Conservation (phyloP, 1,284 basidiomycete species). For the Trichosporon sp. region DNA sequence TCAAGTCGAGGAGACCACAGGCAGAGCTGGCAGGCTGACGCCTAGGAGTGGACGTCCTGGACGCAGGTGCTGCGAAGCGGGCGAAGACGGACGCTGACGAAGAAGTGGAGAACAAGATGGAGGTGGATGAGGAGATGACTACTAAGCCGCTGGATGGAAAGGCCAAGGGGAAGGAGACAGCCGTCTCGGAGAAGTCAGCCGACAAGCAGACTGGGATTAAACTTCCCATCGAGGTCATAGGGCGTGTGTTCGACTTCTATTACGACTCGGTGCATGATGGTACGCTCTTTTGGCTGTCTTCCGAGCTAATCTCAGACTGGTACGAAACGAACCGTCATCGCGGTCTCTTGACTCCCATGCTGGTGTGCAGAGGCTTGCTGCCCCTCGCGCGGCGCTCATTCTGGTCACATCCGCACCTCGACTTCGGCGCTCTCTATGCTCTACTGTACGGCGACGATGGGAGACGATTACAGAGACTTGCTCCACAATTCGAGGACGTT, state of each 20-base stretch:
- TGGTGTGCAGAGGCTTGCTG: not conserved
- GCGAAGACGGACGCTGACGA: not conserved
- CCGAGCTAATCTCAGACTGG: not conserved
- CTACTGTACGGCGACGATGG: not conserved
- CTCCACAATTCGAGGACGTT: not conserved
- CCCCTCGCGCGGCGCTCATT: not conserved
- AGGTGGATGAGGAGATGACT: not conserved
- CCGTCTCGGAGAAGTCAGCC: not conserved
- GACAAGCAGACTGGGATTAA: not conserved
- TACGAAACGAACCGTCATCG: not conserved
- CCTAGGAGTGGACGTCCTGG: not conserved
- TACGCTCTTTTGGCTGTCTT: not conserved
- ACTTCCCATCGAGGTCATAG: not conserved
- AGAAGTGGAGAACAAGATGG: not conserved
- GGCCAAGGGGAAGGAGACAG: not conserved
- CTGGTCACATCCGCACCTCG: conserved; percentile 6
- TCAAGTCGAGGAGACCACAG: not conserved
- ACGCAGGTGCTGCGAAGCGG: not conserved
- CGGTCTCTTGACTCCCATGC: not conserved
- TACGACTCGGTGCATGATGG: conserved; percentile 9
- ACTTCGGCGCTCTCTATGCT: not conserved
- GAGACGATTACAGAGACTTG: not conserved
- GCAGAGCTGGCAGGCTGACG: not conserved
- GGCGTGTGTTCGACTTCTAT: conserved; percentile 13
- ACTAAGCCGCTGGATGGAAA: not conserved